Base-by-base conservation (phyloP, 179 eudicot genomes). In the Heliamphora pulchella region DNA sequence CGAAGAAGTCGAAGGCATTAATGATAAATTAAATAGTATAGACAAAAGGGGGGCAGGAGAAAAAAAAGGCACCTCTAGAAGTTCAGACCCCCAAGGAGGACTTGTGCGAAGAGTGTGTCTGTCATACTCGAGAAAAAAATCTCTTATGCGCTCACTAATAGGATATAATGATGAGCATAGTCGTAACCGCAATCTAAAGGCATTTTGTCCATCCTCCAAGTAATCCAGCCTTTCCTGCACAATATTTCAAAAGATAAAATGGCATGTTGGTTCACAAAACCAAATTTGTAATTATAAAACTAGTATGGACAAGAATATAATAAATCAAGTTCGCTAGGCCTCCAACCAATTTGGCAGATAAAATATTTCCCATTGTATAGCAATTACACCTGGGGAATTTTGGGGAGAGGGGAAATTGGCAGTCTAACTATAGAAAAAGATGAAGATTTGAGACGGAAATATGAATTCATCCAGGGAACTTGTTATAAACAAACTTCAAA, bases 61-160 rank as follows among this genome's bases (percentile, higher is more conserved):
- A 74, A 55, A 71, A n/a, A 80, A 53, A 70, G 43, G 83, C 82
- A 94, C 99, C 98, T 96, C 99, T 82, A 96, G 96, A 87, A 96
- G 97, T 87, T 96, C 99, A 71, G 99, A 96, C 44, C 99, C 99
- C 99, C 99, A 96, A 81, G 99, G 99, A 80, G 99, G 98, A 81
- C 99, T 96, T 76, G 99, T 96, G 47, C 98, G 97, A 80, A 96
- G 94, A 69, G 91, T 90, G 83, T 94, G 99, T 80, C 98, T 89
- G 81, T 96, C 99, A 81, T 94, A 96, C 88, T 96, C 99, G 39
- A 96, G 96, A 80, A 94, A 96, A 83, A 96, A 96, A 84, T 96
- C 99, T 84, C 99, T 90, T 72, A 96, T 89, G 74, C 99, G 93
- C 87, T 96, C 99, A 84, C 94, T 94, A 64, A 90, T 78, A 41